phyloP scores from a whole-genome alignment of 192 early-diverging fungal genomes.

The Thoreauomyces humboldtii region DNA sequence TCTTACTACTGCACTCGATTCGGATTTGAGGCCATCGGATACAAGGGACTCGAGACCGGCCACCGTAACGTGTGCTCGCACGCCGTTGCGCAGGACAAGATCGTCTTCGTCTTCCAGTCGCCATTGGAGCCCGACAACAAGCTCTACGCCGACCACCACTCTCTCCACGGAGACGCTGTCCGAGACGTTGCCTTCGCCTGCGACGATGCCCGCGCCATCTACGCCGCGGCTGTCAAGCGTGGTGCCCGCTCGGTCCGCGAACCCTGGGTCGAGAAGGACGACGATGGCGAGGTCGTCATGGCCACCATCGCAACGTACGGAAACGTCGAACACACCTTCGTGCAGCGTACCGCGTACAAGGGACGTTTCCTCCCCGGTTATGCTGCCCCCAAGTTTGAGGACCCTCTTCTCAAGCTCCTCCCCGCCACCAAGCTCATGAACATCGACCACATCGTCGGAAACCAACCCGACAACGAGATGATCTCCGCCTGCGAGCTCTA shows the following conservation, averaged over 20 bases:
- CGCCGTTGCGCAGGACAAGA: slow-evolving; percentile 78
- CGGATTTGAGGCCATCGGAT: slow-evolving; percentile 90
- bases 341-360: slow-evolving; percentile 77
- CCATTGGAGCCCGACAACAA: slow-evolving; percentile 79
- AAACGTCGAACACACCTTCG: slow-evolving; percentile 94
- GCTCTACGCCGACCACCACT: slow-evolving; percentile 44
- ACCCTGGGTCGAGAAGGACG: slow-evolving; percentile 82
- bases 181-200: slow-evolving; percentile 95
- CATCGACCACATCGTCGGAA: slow-evolving; percentile 95
- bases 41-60: slow-evolving; percentile 95
- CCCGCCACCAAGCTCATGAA: slow-evolving; percentile 66
- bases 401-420: slow-evolving; percentile 36
- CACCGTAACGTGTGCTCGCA: slow-evolving; percentile 81
- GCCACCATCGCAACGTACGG: slow-evolving; percentile 93
- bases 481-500: slow-evolving; percentile 79
- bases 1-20: slow-evolving; percentile 90
- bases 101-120: slow-evolving; percentile 88
- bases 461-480: slow-evolving; percentile 94
- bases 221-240: slow-evolving; percentile 74
- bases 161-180: slow-evolving; percentile 86
- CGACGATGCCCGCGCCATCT: slow-evolving; percentile 77
- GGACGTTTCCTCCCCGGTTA: slow-evolving; percentile 89
- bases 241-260: slow-evolving; percentile 79
- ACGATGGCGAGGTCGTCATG: slow-evolving; percentile 84
- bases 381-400: slow-evolving; percentile 22